Percentiles rank a stretch among this genome's conserved stretches.
Evolutionary conservation across 2,329 filamentous ascomycete species (phyloP).

Genomic region (Sarocladiaceae sp.): DNA sequence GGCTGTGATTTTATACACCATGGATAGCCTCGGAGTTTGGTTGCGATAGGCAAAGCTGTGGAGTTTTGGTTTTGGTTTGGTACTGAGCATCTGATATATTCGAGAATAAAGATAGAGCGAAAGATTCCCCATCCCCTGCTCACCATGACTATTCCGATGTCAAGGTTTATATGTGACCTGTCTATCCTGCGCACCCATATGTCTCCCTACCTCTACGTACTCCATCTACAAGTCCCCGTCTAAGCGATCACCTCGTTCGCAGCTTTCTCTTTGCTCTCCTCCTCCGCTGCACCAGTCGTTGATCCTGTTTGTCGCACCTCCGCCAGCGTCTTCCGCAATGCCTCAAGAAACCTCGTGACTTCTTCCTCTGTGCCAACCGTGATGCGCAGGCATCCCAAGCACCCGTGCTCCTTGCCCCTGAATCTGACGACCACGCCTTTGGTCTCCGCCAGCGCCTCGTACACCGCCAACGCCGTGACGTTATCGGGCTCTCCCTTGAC

Average conservation of each 20-base stretch:
- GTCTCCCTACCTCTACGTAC: no score
- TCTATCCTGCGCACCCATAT: no score
- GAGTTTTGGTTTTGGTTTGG: neutral
- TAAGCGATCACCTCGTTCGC: constrained; percentile 32
- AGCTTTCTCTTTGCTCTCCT: constrained; percentile 28
- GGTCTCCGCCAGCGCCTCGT: constrained; percentile 76
- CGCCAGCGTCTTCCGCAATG: constrained; percentile 48
- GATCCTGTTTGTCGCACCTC: constrained; percentile 30
- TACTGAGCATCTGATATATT: neutral
- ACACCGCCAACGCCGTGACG: constrained; percentile 67
- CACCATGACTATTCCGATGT: no score
- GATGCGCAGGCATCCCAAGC: constrained; percentile 79
- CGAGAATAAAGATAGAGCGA: neutral
- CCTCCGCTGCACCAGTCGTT: constrained; percentile 20
- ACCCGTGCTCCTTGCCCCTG: constrained; percentile 86
- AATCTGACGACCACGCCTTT: constrained; percentile 91
- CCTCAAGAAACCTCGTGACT: constrained; percentile 68
- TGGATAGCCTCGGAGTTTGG: constrained; percentile 3
- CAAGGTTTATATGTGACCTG: no score
- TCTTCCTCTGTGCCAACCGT: constrained; percentile 89
- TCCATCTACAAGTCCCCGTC: constrained; percentile 10
- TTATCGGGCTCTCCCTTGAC: constrained; percentile 70
- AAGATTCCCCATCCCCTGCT: neutral
- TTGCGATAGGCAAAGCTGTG: neutral
- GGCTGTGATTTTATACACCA: no score